Evolutionary conservation across 106 monocot genomes (phyloP), one percentile per base, ranked within the genome.

Genomic region (Cymbidium sinense): DNA sequence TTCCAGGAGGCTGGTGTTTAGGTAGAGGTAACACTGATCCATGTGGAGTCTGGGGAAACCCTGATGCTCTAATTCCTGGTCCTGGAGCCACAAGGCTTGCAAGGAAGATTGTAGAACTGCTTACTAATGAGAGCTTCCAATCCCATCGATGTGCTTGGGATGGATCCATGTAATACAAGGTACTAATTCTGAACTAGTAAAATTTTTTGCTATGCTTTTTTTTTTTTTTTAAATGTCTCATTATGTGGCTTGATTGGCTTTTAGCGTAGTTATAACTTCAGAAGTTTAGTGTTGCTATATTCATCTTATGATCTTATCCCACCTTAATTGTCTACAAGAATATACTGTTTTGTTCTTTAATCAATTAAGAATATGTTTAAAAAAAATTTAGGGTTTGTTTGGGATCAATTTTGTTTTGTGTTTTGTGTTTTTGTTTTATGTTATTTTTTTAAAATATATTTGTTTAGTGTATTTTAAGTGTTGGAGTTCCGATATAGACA

Each of bases 1-100:
- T 83, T 30, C 86, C 88, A 2, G 96, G 96, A 20, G 96, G 94
- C 1, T 98, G 96, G 96, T 98, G 96, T 67, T 79, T 98, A 50
- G 91, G 90, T 31, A 25, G 44, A 44, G 81, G 75, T 2, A 62
- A 47, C 35, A 74, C 19, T 20, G 94, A 88, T 79, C 86, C 89
- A 13, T 98, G 96, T 70, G n/a, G 79, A 1, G 78, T 87, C 50
- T 86, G 78, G 89, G 91, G 93, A 64, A 74, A 79, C 54, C 50
- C 81, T 23, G 84, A 98, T 82, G 74, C 90, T 64, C 43, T 98
- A 55, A 85, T 76, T 52, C 96, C 96, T 31, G 87, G 94, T 34
- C 80, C 86, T 23, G 76, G 84, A 76, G 91, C 93, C 9, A 83
- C 52, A 76, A 84, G 78, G 28, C 89, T 98, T 61, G 88, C 85